These are phyloP conservation scores for Alternaria panax DNA, from an alignment of 2,329 filamentous ascomycete species.

Conservation along the genomic window DNA sequence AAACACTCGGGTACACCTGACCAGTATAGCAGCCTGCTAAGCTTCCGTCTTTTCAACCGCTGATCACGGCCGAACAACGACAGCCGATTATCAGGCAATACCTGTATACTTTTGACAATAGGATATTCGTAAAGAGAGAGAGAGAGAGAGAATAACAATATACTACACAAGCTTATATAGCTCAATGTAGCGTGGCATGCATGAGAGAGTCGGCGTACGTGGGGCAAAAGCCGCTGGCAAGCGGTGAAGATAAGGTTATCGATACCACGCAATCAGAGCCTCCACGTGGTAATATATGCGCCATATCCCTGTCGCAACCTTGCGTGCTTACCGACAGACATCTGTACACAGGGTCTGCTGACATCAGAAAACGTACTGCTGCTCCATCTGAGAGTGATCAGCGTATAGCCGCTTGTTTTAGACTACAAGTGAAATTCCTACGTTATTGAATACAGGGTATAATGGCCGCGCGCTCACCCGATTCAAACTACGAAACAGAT, in stretches of 20 bases:
- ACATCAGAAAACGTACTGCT: background rate
- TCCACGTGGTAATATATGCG: slow-evolving; percentile 14
- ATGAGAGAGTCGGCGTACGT: background rate
- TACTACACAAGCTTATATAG: background rate
- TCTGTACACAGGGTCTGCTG: background rate
- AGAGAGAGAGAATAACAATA: no score
- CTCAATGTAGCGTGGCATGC: background rate
- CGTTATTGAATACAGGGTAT: background rate
- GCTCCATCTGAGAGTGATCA: background rate
- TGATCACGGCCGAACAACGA: background rate
- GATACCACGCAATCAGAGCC: slow-evolving; percentile 21
- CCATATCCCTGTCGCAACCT: background rate
- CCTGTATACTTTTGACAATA: background rate
- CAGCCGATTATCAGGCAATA: background rate
- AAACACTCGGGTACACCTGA: background rate
- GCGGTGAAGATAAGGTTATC: slow-evolving; percentile 40
- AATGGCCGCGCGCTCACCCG: background rate
- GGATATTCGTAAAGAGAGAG: background rate
- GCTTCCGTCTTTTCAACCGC: background rate
- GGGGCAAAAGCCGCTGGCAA: slow-evolving; percentile 1
- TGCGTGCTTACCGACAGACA: background rate
- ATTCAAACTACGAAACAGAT: background rate
- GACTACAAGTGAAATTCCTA: background rate
- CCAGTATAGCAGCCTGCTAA: background rate
- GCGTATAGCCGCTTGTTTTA: background rate